Evolutionary conservation across 2,329 filamentous ascomycete species (phyloP), one percentile per base, ranked within the genome.

Genomic region (Trichoderma atrobrunneum): DNA sequence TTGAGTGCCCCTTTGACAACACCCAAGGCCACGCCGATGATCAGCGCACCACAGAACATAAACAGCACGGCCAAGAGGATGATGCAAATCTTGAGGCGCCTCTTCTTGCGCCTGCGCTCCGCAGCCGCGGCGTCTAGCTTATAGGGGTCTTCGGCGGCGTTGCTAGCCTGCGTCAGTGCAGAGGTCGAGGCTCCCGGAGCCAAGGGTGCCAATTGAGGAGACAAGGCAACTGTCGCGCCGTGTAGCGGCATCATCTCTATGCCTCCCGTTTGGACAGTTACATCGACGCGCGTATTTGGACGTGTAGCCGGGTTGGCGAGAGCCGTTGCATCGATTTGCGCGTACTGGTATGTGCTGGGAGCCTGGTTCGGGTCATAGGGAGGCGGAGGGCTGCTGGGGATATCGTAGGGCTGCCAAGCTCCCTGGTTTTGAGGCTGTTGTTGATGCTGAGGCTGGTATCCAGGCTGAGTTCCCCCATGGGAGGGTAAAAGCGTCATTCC

Each of bases 351-450:
- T n/a, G 78, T 73, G 14, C 74, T 73, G 24, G 78, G 78, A 10
- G 76, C 73, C 32, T 75, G 78, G 7, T 73, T 72, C n/a, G 75
- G 76, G 30, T 78, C 78, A 60, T 79, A 79, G 18, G 78, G 78
- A 12, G 78, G 78, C 7, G 78, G 78, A 1, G 78, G 78, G 51
- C 75, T 75, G 57, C 69, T 72, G 2, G 78, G 76, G 11, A 75
- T 72, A 3, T 70, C 70, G n/a, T 62, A 67, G 43, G 63, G 54
- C 8, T 39, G 56, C 70, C 70, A 72, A 12, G 62, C 12, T 65
- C 34, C 61, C 8, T 71, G 69, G 16, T 67, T 56, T 24, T 67
- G 64, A 67, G 64, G 51, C 16, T 65, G 54, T 18, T 26, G 32
- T 28, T 71, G 57, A 30, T 67, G 68, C 10, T 51, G 65, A 57